Base-by-base conservation (phyloP, 108 stramenopile genomes). In the Cylindrotheca closterium region DNA sequence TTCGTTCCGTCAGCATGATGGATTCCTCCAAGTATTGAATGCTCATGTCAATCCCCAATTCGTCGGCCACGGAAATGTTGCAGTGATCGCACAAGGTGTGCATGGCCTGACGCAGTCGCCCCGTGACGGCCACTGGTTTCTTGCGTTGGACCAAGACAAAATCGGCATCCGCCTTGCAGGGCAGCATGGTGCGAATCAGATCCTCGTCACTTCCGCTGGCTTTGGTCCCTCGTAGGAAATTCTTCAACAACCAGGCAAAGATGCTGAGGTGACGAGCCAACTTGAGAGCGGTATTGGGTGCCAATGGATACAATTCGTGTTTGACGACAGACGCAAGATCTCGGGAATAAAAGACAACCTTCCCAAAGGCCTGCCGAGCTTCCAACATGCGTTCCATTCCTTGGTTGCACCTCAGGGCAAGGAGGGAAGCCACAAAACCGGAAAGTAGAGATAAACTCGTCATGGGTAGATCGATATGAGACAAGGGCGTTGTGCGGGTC, bases 181-280 rank as follows among this genome's bases (percentile, higher is more conserved):
- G 63, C 37, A 79, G 48, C 78, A 79, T 75, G 1, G 52, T 56
- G 23, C 37, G 17, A 17, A 68, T 73, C 27, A 76, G 24, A n/a
- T n/a, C n/a, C 28, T 81, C 74, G 4, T 29, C 54, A 17, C 23
- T 60, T 12, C 0, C 15, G n/a, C n/a, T n/a, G n/a, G n/a, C n/a
- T n/a, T n/a, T n/a, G 22, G 46, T 57, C 7, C 27, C 27, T 10
- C 7, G 45, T 17, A 60, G 8, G 12, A 48, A 46, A 0, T n/a
- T 48, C 47, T 87, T 87, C 25, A 87, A 61, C 4, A 64, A n/a
- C 82, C 82, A 87, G 3, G 74, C 74, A 75, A 83, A 80, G 23
- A 80, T 21, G 21, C 74, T 50, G 30, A 81, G 58, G 57, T 83
- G 82, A 12, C 85, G 77, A 18, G 66, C 74, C 23, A 61, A 17